These are phyloP conservation scores for Alternaria alternata DNA, from an alignment of 2,329 filamentous ascomycete species.

Conservation along the genomic window DNA sequence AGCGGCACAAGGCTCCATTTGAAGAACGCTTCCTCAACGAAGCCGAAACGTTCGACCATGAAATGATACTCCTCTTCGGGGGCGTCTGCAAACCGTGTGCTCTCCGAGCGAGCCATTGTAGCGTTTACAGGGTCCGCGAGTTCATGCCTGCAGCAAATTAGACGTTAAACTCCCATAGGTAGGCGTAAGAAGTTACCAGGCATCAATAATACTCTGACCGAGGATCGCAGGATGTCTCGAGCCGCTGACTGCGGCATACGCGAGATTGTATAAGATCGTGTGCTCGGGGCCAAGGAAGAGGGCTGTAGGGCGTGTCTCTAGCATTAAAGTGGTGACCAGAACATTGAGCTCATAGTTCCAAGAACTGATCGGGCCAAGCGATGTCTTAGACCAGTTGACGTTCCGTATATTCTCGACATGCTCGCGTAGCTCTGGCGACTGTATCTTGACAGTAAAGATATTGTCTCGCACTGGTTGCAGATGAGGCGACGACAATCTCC, in stretches of 20 bases:
- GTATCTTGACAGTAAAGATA: slow-evolving; percentile 21
- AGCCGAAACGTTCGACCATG: slow-evolving; percentile 22
- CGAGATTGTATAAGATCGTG: slow-evolving; percentile 24
- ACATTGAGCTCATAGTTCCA: slow-evolving; percentile 21
- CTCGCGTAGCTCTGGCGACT: slow-evolving; percentile 16
- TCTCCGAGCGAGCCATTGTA: slow-evolving; percentile 13
- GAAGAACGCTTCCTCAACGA: slow-evolving; percentile 24
- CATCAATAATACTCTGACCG: slow-evolving; percentile 18
- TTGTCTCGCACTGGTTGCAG: slow-evolving; percentile 8
- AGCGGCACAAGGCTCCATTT: slow-evolving; percentile 22
- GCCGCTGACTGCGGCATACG: slow-evolving; percentile 16
- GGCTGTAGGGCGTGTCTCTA: slow-evolving; percentile 23
- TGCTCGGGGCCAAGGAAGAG: slow-evolving; percentile 24
- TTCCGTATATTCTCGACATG: slow-evolving; percentile 16
- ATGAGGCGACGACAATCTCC: slow-evolving; percentile 1
- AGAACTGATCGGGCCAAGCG: slow-evolving; percentile 17
- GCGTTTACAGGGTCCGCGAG: slow-evolving; percentile 13
- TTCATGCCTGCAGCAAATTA: slow-evolving; percentile 13
- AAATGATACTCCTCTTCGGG: slow-evolving; percentile 25
- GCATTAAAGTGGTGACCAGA: slow-evolving; percentile 19
- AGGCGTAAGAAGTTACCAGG: slow-evolving; percentile 14
- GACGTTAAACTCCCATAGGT: neutral
- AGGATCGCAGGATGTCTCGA: slow-evolving; percentile 21
- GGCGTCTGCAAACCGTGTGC: slow-evolving; percentile 14
- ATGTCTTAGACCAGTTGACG: slow-evolving; percentile 20